Evolutionary conservation across 257 asterid genomes (phyloP), one percentile per base, ranked within the genome.

Genomic region (Datura wrightii): DNA sequence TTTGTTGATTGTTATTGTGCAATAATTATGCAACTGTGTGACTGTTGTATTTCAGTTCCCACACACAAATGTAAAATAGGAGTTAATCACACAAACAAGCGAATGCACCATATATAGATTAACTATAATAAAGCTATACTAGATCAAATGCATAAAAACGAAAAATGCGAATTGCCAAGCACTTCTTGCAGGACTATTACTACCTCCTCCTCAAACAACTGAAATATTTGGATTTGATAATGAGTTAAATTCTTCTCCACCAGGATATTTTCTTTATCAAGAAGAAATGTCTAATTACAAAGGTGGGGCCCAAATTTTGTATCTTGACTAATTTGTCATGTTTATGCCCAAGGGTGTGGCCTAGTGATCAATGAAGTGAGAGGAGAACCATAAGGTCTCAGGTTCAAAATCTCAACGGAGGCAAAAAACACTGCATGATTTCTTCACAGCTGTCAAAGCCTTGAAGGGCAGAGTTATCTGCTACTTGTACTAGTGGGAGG

Each of bases 181-280:
- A 46, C 10, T 74, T 72, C 59, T 50, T 74, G 41, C 42, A 24
- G 59, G 56, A 72, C 59, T 74, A 74, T 24, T 48, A 74, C 80
- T 52, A 74, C 59, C 48, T 48, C 80, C 58, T 72, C 41, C 6
- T 74, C 59, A 48, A 74, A 74, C 48, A 71, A 74, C 59, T 19
- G 59, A 48, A 48, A 19, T 13, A 66, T 36, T 66, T 66, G 74
- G 74, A 66, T 14, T 66, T 36, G 2, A 37, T 66, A 66, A 66
- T 3, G 48, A 66, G 19, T 11, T 37, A 34, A 15, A 11, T 65
- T 66, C 24, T 66, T 66, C 16, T 18, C 24, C 74, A 14, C 48
- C 74, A 1, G 13, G 74, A 66, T 66, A 66, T 66, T 36, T 66
- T 36, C 24, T 66, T 14, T 36, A 37, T 59, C 62, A 16, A 56